Evolutionary conservation across 306 rosid species (phyloP).

Genomic region (Morella rubra): DNA sequence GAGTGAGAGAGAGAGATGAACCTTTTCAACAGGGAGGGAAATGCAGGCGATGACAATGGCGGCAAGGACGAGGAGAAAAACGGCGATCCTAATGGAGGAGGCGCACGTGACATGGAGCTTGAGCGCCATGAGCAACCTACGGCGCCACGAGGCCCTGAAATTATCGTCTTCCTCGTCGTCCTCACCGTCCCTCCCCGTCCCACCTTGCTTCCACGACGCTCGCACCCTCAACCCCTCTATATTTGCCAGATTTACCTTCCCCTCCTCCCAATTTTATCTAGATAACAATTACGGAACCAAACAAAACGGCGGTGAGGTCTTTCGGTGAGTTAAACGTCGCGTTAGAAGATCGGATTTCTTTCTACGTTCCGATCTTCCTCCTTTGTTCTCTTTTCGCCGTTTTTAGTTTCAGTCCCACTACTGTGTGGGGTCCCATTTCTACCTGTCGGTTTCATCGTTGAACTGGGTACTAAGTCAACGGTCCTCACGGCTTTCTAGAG

Average conservation of each 20-base stretch:
- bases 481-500: background rate
- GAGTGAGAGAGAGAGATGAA: background rate
- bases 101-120: constrained; percentile 24
- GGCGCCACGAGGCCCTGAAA: constrained; percentile 36
- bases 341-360: no score
- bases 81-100: constrained; percentile 35
- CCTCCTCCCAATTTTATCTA: background rate
- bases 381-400: no score
- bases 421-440: no score
- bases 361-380: no score
- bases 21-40: constrained; percentile 54
- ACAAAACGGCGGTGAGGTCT: no score
- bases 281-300: no score
- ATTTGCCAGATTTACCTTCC: constrained; percentile 41
- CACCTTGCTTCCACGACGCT: constrained; percentile 37
- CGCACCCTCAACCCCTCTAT: constrained; percentile 44
- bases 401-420: no score
- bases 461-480: no score
- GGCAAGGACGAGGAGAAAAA: constrained; percentile 40
- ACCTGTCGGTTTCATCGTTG: no score
- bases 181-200: constrained; percentile 20
- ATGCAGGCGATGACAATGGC: constrained; percentile 44
- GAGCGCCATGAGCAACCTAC: constrained; percentile 37
- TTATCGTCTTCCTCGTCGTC: constrained; percentile 30
- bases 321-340: no score